phyloP scores from a whole-genome alignment of 192 early-diverging fungal genomes.

The Paraglomus occultum region DNA sequence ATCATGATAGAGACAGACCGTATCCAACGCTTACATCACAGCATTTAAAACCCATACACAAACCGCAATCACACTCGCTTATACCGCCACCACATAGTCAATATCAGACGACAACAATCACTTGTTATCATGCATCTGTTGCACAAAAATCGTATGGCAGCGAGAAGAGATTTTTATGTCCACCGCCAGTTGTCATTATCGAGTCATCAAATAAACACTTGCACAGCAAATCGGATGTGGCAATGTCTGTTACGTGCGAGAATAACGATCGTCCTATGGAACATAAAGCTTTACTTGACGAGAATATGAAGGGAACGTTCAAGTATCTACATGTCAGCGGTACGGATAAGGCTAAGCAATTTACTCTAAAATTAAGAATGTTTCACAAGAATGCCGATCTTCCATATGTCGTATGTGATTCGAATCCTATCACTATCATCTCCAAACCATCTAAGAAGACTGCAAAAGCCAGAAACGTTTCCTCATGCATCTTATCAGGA shows the following conservation, averaged over 20 bases:
- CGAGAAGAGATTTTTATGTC: slow-evolving; percentile 84
- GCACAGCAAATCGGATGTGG: slow-evolving; percentile 53
- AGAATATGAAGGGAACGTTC: slow-evolving; percentile 60
- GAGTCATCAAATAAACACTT: slow-evolving; percentile 41
- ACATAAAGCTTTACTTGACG: slow-evolving; percentile 51
- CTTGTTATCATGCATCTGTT: slow-evolving; percentile 77
- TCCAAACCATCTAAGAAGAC: slow-evolving; percentile 94
- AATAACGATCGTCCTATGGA: slow-evolving; percentile 43
- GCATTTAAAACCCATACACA: neutral
- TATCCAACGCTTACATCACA: slow-evolving; percentile 9
- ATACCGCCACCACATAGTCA: neutral
- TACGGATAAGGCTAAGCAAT: slow-evolving; percentile 77
- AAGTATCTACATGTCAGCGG: slow-evolving; percentile 77
- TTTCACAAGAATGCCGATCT: slow-evolving; percentile 43
- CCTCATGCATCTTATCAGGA: slow-evolving; percentile 72
- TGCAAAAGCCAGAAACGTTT: slow-evolving; percentile 75
- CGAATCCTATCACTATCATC: slow-evolving; percentile 76
- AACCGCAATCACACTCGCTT: slow-evolving; percentile 16
- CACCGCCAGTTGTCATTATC: slow-evolving; percentile 71
- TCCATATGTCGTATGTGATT: slow-evolving; percentile 64
- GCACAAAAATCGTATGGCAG: slow-evolving; percentile 94
- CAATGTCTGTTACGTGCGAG: slow-evolving; percentile 64
- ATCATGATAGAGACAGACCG: neutral
- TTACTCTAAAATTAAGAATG: slow-evolving; percentile 66
- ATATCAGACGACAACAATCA: slow-evolving; percentile 66